These are phyloP conservation scores for Xylaria sp. DNA, from an alignment of 2,329 filamentous ascomycete genomes.

Conservation along the genomic window DNA sequence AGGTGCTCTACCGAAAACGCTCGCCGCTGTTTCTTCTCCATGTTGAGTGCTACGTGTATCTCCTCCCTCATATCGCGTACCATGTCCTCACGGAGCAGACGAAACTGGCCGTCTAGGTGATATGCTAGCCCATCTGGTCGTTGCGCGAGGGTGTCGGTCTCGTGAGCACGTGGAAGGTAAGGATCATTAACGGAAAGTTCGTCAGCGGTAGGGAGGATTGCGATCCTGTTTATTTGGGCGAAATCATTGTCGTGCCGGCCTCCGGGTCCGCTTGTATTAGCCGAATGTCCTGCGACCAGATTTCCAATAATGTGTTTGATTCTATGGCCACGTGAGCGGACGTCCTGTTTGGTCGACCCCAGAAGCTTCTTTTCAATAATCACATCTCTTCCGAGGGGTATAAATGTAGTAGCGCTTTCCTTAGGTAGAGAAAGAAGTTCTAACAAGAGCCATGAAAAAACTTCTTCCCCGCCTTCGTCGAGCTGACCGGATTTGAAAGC, in stretches of 20 bases:
- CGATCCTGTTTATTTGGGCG: slow-evolving; percentile 67
- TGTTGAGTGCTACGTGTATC: slow-evolving; percentile 49
- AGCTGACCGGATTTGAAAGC: slow-evolving; percentile 22
- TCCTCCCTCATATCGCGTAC: slow-evolving; percentile 72
- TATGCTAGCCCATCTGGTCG: slow-evolving; percentile 53
- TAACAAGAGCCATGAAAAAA: slow-evolving; percentile 22
- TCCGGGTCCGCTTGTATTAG: slow-evolving; percentile 57
- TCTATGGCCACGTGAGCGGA: slow-evolving; percentile 54
- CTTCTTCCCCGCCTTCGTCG: slow-evolving; percentile 11
- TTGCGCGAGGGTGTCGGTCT: slow-evolving; percentile 57
- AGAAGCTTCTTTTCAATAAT: slow-evolving; percentile 11
- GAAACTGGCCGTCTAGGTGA: slow-evolving; percentile 77
- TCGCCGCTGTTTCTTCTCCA: slow-evolving; percentile 59
- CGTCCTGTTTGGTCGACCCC: slow-evolving; percentile 10
- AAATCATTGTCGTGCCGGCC: slow-evolving; percentile 81
- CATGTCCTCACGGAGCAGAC: slow-evolving; percentile 77
- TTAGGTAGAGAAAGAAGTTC: slow-evolving; percentile 16
- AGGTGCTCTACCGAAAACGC: slow-evolving; percentile 41
- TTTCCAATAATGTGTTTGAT: slow-evolving; percentile 48
- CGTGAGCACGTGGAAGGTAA: slow-evolving; percentile 63
- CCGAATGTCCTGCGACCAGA: slow-evolving; percentile 31
- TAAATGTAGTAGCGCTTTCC: slow-evolving; percentile 15
- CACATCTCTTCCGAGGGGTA: slow-evolving; percentile 14
- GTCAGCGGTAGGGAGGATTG: slow-evolving; percentile 73
- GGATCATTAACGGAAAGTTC: slow-evolving; percentile 68